A percentile compares a stretch with the other conserved stretches of the same genome.
Evolutionary conservation across 2,329 filamentous ascomycete genomes (phyloP).

Genomic region (Didymella lethalis): DNA sequence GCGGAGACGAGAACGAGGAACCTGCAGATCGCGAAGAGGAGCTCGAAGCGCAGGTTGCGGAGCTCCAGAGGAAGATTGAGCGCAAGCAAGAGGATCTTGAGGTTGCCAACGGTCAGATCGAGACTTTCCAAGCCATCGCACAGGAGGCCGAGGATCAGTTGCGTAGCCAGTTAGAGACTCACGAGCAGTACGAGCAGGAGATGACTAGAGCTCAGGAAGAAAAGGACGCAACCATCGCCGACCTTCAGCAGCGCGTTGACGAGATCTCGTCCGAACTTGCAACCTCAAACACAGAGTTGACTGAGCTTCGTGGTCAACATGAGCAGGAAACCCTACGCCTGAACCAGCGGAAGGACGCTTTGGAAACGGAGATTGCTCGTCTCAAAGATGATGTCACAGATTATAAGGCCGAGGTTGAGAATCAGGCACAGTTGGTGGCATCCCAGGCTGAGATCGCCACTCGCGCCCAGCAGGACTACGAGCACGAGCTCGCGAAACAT

Average conservation of each 20-base stretch:
- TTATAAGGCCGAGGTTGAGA: slow-evolving; percentile 79
- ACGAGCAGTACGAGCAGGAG: slow-evolving; percentile 76
- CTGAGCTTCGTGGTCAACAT: slow-evolving; percentile 79
- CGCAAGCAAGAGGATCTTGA: slow-evolving; percentile 81
- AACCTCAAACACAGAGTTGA: slow-evolving; percentile 82
- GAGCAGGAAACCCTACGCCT: slow-evolving; percentile 74
- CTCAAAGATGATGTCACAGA: slow-evolving; percentile 85
- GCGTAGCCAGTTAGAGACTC: slow-evolving; percentile 77
- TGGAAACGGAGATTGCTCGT: slow-evolving; percentile 80
- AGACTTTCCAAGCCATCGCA: slow-evolving; percentile 88
- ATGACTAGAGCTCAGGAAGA: slow-evolving; percentile 77
- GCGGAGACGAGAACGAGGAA: slow-evolving; percentile 59
- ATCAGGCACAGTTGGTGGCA: slow-evolving; percentile 89
- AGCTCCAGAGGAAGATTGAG: slow-evolving; percentile 87
- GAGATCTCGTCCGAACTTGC: slow-evolving; percentile 84
- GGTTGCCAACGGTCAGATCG: slow-evolving; percentile 78
- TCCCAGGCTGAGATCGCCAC: slow-evolving; percentile 93
- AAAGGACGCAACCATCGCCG: slow-evolving; percentile 80
- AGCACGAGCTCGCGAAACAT: slow-evolving; percentile 92
- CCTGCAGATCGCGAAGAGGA: slow-evolving; percentile 77
- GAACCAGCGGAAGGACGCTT: slow-evolving; percentile 81
- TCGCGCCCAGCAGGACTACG: slow-evolving; percentile 93
- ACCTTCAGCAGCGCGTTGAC: slow-evolving; percentile 82
- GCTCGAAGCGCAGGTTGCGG: slow-evolving; percentile 80
- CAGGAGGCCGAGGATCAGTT: slow-evolving; percentile 88